Conservation (phyloP, 2,329 filamentous ascomycete species). For the Cercospora sesami region DNA sequence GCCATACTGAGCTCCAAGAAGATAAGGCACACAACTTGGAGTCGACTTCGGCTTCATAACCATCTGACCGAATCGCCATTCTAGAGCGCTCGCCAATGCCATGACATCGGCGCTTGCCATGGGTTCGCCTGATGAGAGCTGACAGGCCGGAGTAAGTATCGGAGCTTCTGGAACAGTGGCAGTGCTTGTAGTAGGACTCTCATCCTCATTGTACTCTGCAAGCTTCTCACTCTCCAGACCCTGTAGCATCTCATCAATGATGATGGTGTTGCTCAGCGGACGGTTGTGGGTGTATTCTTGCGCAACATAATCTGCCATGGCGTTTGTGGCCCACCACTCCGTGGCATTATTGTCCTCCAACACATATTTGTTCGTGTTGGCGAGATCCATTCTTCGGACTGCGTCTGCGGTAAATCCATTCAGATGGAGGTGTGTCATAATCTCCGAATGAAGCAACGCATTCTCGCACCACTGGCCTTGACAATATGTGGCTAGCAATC, state of each 20-base stretch:
- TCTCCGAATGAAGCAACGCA: slow-evolving; percentile 1
- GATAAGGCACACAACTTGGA: background rate
- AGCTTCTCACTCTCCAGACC: slow-evolving; percentile 8
- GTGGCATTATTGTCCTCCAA: background rate
- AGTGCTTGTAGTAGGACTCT: slow-evolving; percentile 3
- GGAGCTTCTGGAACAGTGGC: background rate
- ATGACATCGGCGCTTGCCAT: background rate
- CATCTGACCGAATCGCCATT: slow-evolving; percentile 1
- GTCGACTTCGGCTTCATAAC: background rate
- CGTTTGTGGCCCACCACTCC: slow-evolving; percentile 6
- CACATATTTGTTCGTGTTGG: background rate
- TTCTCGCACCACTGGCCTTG: slow-evolving; percentile 1
- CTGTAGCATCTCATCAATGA: slow-evolving; percentile 6
- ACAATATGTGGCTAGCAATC: background rate
- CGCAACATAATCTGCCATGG: background rate
- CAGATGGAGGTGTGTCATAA: background rate
- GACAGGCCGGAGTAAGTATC: background rate
- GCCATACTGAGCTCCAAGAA: background rate
- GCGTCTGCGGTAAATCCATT: background rate
- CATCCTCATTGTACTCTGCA: slow-evolving; percentile 2
- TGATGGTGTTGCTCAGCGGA: background rate
- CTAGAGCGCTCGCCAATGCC: background rate
- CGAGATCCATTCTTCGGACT: background rate
- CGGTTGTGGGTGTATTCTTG: background rate
- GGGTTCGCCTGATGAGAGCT: background rate